Evolutionary conservation across 1,139 yeast genomes (phyloP), one percentile per base, ranked within the genome.

Genomic region (Hyphopichia pseudoburtonii): DNA sequence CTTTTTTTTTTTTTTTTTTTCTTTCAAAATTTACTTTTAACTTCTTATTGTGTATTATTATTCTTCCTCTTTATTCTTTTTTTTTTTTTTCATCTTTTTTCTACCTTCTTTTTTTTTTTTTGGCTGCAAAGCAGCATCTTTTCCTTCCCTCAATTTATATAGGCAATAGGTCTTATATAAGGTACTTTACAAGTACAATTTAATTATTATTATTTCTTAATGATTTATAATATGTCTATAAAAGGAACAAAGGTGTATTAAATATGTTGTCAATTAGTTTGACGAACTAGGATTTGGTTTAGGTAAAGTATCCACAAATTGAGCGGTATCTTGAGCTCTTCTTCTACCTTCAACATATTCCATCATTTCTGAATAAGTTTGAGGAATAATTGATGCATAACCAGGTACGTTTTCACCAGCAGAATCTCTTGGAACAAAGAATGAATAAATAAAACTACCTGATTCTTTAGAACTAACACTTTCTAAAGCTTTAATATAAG

Each of bases 281-380:
- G n/a, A n/a, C n/a, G n/a, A n/a, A n/a, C n/a, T n/a, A n/a, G n/a
- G 10, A 21, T 11, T 38, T 24, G 39, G 32, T 34, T 43, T 48
- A 19, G 70, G 69, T 34, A 68, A 61, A 16, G 70, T 62, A 39
- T 70, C 73, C 9, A 82, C 86, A 54, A 73, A 87, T 39, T 73
- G 72, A 32, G 92, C 90, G 17, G 96, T 87, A 39, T 84, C 94
- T 35, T 72, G 73, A 3, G 96, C 95, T 63, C 94, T 80, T 70
- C 97, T 82, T 64, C 95, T 79, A 25, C 95, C 97, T 52, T 85
- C 90, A 21, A 89, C 73, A 56, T 85, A 89, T 52, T 82, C 86
- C 82, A 89, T 88, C 95, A 89, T 89, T 60, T 89, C 97, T 17
- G 82, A 76, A 57, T 89, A 89, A 1, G 95, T 80, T 58, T 86